These are phyloP conservation scores for Fragaria nilgerrensis DNA, from an alignment of 306 rosid species.

Conservation along the genomic window DNA sequence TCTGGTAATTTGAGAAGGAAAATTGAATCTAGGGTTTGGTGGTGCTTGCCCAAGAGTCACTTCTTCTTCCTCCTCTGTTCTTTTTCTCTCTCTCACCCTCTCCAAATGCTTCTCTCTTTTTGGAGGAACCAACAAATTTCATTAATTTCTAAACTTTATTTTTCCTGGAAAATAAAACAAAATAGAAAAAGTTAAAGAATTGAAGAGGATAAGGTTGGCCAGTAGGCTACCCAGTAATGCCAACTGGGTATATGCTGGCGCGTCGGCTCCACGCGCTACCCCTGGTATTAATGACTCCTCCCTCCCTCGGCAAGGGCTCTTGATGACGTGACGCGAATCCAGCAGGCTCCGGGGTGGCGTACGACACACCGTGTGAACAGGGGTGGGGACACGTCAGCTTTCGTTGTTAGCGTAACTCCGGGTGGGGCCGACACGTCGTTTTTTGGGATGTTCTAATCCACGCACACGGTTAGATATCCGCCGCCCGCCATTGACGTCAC, in stretches of 20 bases:
- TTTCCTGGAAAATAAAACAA: not conserved
- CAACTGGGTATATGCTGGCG: constrained; percentile 38
- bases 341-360: constrained; percentile 6
- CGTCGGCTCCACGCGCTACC: constrained; percentile 30
- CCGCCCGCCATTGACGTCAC: not conserved
- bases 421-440: not conserved
- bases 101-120: constrained; percentile 13
- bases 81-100: constrained; percentile 4
- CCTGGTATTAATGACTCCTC: not conserved
- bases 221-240: constrained; percentile 41
- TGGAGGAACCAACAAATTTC: constrained; percentile 24
- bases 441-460: not conserved
- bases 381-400: not conserved
- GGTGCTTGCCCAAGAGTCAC: constrained; percentile 31
- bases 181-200: not conserved
- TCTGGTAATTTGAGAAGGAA: constrained; percentile 2
- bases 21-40: constrained; percentile 52
- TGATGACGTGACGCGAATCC: not conserved
- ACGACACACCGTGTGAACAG: not conserved
- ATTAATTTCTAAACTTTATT: not conserved
- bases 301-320: not conserved
- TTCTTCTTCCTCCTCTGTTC: constrained; percentile 23
- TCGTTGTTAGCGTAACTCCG: too few relatives aligned
- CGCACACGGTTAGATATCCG: not conserved
- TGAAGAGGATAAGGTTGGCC: constrained; percentile 56